These are phyloP conservation scores for Pseudogymnoascus sp. DNA, from an alignment of 2,329 filamentous ascomycete genomes.

Conservation along the genomic window DNA sequence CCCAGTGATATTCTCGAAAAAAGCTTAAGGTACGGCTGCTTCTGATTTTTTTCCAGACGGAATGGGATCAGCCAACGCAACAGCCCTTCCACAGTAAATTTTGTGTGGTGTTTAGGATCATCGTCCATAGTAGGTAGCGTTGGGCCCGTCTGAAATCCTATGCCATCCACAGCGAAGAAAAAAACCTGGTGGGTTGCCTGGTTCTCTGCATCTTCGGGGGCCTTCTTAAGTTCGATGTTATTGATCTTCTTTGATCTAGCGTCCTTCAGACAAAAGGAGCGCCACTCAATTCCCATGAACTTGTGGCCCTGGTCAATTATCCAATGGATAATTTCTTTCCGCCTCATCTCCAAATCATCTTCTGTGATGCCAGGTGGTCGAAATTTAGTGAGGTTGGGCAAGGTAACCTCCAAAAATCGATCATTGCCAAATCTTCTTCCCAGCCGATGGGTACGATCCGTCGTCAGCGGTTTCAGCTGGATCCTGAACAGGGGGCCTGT, in stretches of 20 bases:
- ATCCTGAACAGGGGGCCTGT: constrained; percentile 38
- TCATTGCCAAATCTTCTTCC: constrained; percentile 50
- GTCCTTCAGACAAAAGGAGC: constrained; percentile 24
- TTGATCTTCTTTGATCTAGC: constrained; percentile 21
- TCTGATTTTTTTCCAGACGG: constrained; percentile 33
- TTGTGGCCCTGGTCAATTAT: constrained; percentile 21
- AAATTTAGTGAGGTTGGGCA: constrained; percentile 37
- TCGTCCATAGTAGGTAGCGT: background rate
- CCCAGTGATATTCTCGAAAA: constrained; percentile 52
- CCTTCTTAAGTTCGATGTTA: constrained; percentile 34
- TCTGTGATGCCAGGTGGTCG: constrained; percentile 23
- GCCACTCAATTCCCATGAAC: constrained; percentile 25
- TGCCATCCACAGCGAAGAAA: constrained; percentile 49
- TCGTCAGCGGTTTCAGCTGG: constrained; percentile 39
- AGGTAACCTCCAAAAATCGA: constrained; percentile 48
- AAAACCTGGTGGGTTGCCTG: constrained; percentile 38
- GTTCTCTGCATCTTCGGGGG: constrained; percentile 25
- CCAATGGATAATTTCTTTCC: constrained; percentile 36
- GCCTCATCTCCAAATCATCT: constrained; percentile 28
- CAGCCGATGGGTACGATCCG: constrained; percentile 46
- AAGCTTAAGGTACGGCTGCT: constrained; percentile 46
- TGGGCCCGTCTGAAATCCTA: constrained; percentile 8
- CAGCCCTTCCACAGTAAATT: constrained; percentile 35
- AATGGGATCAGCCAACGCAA: constrained; percentile 45
- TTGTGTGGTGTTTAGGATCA: constrained; percentile 10